Evolutionary conservation across 345 rosid species (phyloP).

Genomic region (Citrus trifoliata): DNA sequence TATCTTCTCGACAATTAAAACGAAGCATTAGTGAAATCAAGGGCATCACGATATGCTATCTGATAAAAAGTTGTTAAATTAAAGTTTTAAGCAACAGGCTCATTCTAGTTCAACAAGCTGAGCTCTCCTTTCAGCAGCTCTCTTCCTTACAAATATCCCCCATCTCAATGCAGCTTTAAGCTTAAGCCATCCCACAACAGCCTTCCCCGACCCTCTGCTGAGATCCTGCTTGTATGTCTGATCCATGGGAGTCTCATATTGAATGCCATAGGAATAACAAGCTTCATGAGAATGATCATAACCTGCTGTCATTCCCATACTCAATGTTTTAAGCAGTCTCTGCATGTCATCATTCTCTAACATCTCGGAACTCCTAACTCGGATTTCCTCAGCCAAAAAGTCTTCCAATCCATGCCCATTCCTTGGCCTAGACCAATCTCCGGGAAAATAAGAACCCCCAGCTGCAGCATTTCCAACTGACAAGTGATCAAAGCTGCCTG

Average conservation of each 20-base stretch:
- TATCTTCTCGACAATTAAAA: slow-evolving; percentile 2
- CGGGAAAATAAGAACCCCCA: slow-evolving; percentile 40
- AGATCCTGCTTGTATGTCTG: slow-evolving; percentile 31
- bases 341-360: slow-evolving; percentile 89
- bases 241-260: slow-evolving; percentile 47
- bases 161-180: slow-evolving; percentile 85
- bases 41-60: neutral
- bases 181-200: slow-evolving; percentile 95
- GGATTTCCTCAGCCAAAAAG: slow-evolving; percentile 62
- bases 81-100: slow-evolving; percentile 3
- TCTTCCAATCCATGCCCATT: slow-evolving; percentile 56
- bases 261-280: slow-evolving; percentile 50
- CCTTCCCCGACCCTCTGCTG: slow-evolving; percentile 69
- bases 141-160: slow-evolving; percentile 96
- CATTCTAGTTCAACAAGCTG: slow-evolving; percentile 77
- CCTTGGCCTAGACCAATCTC: slow-evolving; percentile 61
- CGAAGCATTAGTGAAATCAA: neutral
- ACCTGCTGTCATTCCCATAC: slow-evolving; percentile 39
- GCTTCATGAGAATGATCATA: slow-evolving; percentile 54
- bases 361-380: slow-evolving; percentile 84
- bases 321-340: slow-evolving; percentile 60
- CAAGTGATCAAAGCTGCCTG: slow-evolving; percentile 44
- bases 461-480: slow-evolving; percentile 39
- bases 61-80: neutral
- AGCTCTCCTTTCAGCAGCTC: slow-evolving; percentile 89